A percentile compares a stretch with the other conserved stretches of the same genome.
Evolutionary conservation across 139 green algal species (phyloP).

Genomic region (Yamagishiella unicocca): DNA sequence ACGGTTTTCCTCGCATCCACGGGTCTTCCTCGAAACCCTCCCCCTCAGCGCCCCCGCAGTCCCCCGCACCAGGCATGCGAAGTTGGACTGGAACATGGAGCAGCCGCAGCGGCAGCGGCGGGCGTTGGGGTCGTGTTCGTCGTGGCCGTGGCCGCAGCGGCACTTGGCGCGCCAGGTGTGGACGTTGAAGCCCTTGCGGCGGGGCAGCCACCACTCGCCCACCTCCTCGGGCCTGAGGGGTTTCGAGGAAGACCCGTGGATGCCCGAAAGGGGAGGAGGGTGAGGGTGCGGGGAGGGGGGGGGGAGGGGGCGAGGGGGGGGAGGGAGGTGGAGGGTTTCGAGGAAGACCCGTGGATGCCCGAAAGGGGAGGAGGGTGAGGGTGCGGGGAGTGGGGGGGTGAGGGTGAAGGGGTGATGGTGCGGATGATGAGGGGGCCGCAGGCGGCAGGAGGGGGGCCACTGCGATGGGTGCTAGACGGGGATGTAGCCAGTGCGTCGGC

Average conservation of each 20-base stretch:
- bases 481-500: no score
- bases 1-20: no score
- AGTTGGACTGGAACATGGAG: slow-evolving; percentile 52
- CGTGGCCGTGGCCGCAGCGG: slow-evolving; percentile 62
- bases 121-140: slow-evolving; percentile 56
- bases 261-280: no score
- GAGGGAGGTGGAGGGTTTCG: not conserved
- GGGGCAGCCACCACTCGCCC: slow-evolving; percentile 71
- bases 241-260: no score
- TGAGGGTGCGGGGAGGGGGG: not conserved
- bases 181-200: slow-evolving; percentile 73
- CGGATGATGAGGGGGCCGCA: no score
- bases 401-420: no score
- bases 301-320: not conserved
- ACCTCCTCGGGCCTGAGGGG: slow-evolving; percentile 72
- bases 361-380: no score
- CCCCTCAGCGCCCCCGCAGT: not conserved
- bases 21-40: no score
- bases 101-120: slow-evolving; percentile 63
- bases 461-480: no score
- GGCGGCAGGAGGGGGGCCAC: no score
- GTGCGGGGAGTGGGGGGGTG: no score
- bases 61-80: slow-evolving; percentile 35
- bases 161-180: slow-evolving; percentile 69
- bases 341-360: not conserved